Percentiles rank a stretch among this genome's conserved stretches.
Conservation (phyloP, 75 land plant genomes). For the Sequoiadendron giganteum region DNA sequence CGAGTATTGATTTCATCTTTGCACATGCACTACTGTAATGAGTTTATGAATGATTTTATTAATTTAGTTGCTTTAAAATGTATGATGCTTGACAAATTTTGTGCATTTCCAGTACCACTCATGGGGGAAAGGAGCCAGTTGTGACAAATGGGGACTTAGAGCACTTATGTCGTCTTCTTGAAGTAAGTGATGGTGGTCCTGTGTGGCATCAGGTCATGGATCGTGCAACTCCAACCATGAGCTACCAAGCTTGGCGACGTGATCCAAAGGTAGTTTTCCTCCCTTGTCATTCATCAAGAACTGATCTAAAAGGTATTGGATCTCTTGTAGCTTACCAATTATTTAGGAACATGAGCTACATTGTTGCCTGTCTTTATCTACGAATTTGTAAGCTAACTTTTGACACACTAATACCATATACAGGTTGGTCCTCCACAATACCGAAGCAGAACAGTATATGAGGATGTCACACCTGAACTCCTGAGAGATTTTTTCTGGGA, state of each 20-base stretch:
- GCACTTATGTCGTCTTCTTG: conserved; percentile 41
- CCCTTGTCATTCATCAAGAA: not conserved
- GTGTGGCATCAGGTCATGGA: conserved; percentile 86
- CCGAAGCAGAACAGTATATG: conserved; percentile 61
- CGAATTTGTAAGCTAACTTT: not conserved
- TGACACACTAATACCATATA: not conserved
- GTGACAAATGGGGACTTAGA: conserved; percentile 43
- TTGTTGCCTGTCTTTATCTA: not conserved
- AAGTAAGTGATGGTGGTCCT: conserved; percentile 78
- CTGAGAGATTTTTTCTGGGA: conserved; percentile 76
- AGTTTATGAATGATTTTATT: not conserved
- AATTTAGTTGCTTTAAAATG: not conserved
- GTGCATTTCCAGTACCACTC: conserved; percentile 1
- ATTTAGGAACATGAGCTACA: not conserved
- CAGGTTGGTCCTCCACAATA: conserved; percentile 59
- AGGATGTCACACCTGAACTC: conserved; percentile 58
- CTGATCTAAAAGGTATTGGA: not conserved
- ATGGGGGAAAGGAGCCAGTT: conserved; percentile 7
- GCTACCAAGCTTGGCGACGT: conserved; percentile 86
- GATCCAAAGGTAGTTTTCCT: conserved; percentile 55
- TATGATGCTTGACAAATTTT: not conserved
- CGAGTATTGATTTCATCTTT: not conserved
- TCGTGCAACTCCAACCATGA: conserved; percentile 49
- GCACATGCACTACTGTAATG: not conserved
- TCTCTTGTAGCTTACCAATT: not conserved